A percentile compares a stretch with the other conserved stretches of the same genome.
These are phyloP conservation scores for Lasiodiplodia sp. DNA, from an alignment of 2,329 filamentous ascomycete genomes.

Conservation along the genomic window DNA sequence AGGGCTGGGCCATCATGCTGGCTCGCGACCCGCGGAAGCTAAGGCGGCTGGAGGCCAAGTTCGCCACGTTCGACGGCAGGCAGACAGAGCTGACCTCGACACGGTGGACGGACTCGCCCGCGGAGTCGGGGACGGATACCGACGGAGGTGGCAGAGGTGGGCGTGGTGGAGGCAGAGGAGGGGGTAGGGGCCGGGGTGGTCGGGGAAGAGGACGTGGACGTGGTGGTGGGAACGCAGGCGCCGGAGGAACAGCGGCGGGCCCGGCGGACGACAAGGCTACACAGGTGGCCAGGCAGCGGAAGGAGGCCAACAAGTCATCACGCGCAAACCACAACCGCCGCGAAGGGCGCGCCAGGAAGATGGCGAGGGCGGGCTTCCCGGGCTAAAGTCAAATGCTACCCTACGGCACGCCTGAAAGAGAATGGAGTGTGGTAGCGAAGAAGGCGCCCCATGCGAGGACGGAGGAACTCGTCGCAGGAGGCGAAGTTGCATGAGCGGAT, in stretches of 20 bases:
- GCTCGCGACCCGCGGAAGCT: slow-evolving; percentile 73
- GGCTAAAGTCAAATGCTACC: slow-evolving; percentile 38
- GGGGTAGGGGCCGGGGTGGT: slow-evolving; percentile 57
- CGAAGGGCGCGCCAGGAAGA: slow-evolving; percentile 70
- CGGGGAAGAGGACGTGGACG: slow-evolving; percentile 47
- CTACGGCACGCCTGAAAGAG: neutral
- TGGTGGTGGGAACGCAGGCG: slow-evolving; percentile 50
- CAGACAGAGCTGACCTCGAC: slow-evolving; percentile 72
- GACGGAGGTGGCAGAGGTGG: slow-evolving; percentile 50
- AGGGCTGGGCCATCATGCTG: slow-evolving; percentile 93
- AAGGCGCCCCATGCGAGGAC: neutral
- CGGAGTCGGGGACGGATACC: slow-evolving; percentile 63
- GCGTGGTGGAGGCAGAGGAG: slow-evolving; percentile 55
- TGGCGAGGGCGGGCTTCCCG: slow-evolving; percentile 63
- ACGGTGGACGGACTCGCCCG: slow-evolving; percentile 65
- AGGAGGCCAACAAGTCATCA: slow-evolving; percentile 83
- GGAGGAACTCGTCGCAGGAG: slow-evolving; percentile 15
- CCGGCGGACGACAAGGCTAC: slow-evolving; percentile 74
- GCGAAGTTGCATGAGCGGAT: slow-evolving; percentile 6
- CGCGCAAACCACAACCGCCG: slow-evolving; percentile 87
- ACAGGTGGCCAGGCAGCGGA: slow-evolving; percentile 73
- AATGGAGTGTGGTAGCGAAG: neutral
- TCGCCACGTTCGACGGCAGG: slow-evolving; percentile 68
- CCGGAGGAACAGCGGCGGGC: slow-evolving; percentile 66
- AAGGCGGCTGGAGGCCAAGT: slow-evolving; percentile 74